Evolutionary conservation across 164 flowering plant species (phyloP).

Genomic region (Annona squamosa): DNA sequence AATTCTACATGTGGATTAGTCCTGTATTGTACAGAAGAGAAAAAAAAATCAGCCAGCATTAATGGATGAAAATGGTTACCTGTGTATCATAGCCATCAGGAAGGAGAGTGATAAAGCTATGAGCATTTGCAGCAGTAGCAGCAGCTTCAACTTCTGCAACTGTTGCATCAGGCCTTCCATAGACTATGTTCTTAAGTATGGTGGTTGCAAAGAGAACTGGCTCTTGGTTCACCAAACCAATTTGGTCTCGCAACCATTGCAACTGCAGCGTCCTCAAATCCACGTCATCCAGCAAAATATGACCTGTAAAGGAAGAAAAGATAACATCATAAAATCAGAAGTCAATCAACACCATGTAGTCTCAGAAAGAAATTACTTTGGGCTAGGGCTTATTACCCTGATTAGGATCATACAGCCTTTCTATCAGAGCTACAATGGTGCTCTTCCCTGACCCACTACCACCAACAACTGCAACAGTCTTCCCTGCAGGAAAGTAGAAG

Average conservation of each 20-base stretch:
- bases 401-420: constrained; percentile 91
- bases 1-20: background rate
- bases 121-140: constrained; percentile 87
- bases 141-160: constrained; percentile 88
- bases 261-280: constrained; percentile 77
- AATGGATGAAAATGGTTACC: constrained; percentile 26
- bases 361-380: background rate
- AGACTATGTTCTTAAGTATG: constrained; percentile 81
- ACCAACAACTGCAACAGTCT: constrained; percentile 95
- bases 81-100: constrained; percentile 87
- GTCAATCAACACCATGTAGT: background rate
- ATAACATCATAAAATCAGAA: background rate
- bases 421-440: constrained; percentile 86
- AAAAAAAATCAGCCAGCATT: background rate
- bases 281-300: constrained; percentile 69
- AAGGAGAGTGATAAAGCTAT: constrained; percentile 80
- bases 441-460: constrained; percentile 99
- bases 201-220: constrained; percentile 97
- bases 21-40: background rate
- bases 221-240: constrained; percentile 95
- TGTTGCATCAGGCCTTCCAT: constrained; percentile 90
- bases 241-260: constrained; percentile 82
- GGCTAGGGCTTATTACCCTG: constrained; percentile 41
- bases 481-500: constrained; percentile 83
- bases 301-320: constrained; percentile 48